Evolutionary conservation across 345 rosid species (phyloP).

Genomic region (Salix exigua): DNA sequence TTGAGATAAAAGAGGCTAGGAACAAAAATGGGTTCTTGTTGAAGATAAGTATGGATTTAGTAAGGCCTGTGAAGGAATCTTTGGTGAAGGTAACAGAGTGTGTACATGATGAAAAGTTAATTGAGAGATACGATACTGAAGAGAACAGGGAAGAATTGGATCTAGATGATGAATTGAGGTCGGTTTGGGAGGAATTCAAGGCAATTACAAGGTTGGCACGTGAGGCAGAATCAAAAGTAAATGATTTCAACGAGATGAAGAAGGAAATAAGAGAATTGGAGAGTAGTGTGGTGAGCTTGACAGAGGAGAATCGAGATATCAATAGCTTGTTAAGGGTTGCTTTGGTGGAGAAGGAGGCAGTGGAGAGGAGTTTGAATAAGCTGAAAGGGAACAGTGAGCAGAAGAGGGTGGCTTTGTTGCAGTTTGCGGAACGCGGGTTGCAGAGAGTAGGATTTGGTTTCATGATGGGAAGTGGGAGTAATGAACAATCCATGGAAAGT

Average conservation of each 20-base stretch:
- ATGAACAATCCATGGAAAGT: constrained; percentile 38
- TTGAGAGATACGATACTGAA: constrained; percentile 19
- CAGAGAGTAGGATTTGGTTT: constrained; percentile 89
- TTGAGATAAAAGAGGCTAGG: constrained; percentile 24
- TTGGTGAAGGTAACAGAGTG: constrained; percentile 32
- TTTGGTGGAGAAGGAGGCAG: constrained; percentile 71
- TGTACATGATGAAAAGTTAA: constrained; percentile 36
- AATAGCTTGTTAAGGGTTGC: constrained; percentile 71
- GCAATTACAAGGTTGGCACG: constrained; percentile 34
- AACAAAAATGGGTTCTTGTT: constrained; percentile 23
- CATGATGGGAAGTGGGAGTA: constrained; percentile 55
- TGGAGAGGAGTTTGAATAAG: constrained; percentile 55
- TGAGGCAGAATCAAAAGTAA: constrained; percentile 40
- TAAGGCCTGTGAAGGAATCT: constrained; percentile 31
- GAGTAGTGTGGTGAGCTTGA: constrained; percentile 66
- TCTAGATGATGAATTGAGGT: constrained; percentile 22
- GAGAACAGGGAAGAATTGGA: constrained; percentile 17
- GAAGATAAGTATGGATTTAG: constrained; percentile 22
- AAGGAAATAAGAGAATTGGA: constrained; percentile 63
- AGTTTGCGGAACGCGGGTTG: constrained; percentile 70
- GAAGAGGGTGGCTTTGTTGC: constrained; percentile 67
- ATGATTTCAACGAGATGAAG: constrained; percentile 39
- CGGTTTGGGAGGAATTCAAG: constrained; percentile 25
- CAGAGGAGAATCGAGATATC: constrained; percentile 82
- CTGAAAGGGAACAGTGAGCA: constrained; percentile 64